Conservation (phyloP, 148 eudicot species). For the Rhododendron ovatum region DNA sequence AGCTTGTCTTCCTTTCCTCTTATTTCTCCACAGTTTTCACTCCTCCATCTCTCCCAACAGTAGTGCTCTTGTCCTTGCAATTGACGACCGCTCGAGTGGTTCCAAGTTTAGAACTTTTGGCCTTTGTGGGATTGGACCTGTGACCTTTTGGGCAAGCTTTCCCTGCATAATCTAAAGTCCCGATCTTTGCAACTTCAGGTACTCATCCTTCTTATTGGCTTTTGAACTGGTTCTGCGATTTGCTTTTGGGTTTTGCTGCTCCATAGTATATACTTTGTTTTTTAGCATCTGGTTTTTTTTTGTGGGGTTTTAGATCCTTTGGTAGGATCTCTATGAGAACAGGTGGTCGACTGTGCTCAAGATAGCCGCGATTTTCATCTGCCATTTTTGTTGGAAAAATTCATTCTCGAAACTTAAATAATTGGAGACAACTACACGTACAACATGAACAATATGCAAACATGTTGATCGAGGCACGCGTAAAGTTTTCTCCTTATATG, state of each 20-base stretch:
- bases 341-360: conserved; percentile 34
- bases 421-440: background rate
- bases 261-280: conserved; percentile 5
- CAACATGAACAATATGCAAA: background rate
- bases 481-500: background rate
- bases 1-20: background rate
- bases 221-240: conserved; percentile 29
- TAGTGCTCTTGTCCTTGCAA: background rate
- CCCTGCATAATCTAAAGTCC: conserved; percentile 29
- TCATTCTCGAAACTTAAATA: background rate
- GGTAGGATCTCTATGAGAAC: conserved; percentile 34
- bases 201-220: conserved; percentile 18
- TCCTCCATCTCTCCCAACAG: background rate
- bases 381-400: background rate
- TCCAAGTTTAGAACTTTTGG: background rate
- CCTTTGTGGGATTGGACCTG: background rate
- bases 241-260: conserved; percentile 34
- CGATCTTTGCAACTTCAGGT: conserved; percentile 44
- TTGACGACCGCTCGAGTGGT: too few species aligned
- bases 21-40: background rate
- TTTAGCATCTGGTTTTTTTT: conserved; percentile 34
- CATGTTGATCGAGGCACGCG: background rate
- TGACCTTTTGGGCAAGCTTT: background rate
- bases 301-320: conserved; percentile 25
- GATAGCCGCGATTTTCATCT: conserved; percentile 49